Conservation (phyloP, 306 rosid species). For the Echinosophora koreensis region DNA sequence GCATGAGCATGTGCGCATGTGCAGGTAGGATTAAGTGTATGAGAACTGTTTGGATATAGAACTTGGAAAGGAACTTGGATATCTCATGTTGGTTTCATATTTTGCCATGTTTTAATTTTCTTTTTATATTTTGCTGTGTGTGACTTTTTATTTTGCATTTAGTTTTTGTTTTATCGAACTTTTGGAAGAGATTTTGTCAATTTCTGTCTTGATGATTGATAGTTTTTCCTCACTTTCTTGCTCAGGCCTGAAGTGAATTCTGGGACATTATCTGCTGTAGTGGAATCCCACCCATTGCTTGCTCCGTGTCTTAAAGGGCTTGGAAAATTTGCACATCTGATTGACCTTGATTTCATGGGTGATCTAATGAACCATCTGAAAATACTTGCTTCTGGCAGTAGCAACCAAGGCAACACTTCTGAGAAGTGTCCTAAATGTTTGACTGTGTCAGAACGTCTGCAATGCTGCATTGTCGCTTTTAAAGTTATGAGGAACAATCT, state of each 20-base stretch:
- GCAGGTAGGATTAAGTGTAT: neutral
- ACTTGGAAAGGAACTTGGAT: conserved; percentile 6
- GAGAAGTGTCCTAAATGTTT: conserved; percentile 60
- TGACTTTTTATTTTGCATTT: conserved; percentile 21
- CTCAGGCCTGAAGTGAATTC: conserved; percentile 70
- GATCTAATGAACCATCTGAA: conserved; percentile 84
- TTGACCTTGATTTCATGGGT: conserved; percentile 92
- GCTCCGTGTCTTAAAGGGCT: conserved; percentile 91
- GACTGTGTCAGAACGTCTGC: conserved; percentile 88
- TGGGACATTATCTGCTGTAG: conserved; percentile 48
- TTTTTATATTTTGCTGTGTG: neutral
- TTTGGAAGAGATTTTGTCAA: conserved; percentile 7
- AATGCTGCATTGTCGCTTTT: conserved; percentile 94
- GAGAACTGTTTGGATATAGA: conserved; percentile 2
- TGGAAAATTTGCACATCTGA: conserved; percentile 86
- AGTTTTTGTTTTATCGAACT: conserved; percentile 23
- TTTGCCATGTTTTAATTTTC: neutral
- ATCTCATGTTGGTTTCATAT: conserved; percentile 25
- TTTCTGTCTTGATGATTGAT: conserved; percentile 44
- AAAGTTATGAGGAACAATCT: conserved; percentile 96
- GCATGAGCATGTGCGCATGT: neutral
- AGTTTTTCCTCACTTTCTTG: conserved; percentile 45
- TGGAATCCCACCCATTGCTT: conserved; percentile 75
- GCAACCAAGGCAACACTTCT: conserved; percentile 49
- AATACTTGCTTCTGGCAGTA: conserved; percentile 74